A percentile compares a stretch with the other conserved stretches of the same genome.
phyloP scores from a whole-genome alignment of 2,329 filamentous ascomycete species.

The Ascochyta koolunga region DNA sequence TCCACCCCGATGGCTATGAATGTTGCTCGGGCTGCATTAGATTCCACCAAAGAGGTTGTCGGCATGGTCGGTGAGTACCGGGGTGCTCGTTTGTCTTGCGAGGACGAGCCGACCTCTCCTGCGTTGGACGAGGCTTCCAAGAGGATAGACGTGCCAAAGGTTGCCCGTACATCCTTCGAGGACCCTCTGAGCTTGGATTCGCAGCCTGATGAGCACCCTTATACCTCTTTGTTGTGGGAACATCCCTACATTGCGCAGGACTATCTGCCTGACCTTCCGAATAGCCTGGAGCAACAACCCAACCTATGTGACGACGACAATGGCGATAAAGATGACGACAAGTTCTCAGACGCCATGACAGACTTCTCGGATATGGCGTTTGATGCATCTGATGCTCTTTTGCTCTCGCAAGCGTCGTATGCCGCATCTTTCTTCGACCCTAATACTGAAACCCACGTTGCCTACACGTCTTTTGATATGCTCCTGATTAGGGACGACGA shows the following conservation, averaged over 20 bases:
- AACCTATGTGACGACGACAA: neutral
- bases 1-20: neutral
- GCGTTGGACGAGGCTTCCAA: neutral
- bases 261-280: neutral
- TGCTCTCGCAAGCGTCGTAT: slow-evolving; percentile 3
- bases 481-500: neutral
- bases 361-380: neutral
- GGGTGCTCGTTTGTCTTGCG: neutral
- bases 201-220: neutral
- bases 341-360: neutral
- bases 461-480: neutral
- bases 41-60: neutral
- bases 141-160: neutral
- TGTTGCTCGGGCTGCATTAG: neutral
- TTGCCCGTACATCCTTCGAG: neutral
- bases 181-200: neutral
- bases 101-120: neutral
- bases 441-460: neutral
- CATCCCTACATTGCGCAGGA: neutral
- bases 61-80: neutral
- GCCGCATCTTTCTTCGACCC: slow-evolving; percentile 3
- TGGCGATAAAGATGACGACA: neutral
- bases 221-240: neutral
- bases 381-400: neutral
- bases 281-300: neutral